Conservation (phyloP, 2,329 filamentous ascomycete genomes). For the Tolypocladium pustulatum region DNA sequence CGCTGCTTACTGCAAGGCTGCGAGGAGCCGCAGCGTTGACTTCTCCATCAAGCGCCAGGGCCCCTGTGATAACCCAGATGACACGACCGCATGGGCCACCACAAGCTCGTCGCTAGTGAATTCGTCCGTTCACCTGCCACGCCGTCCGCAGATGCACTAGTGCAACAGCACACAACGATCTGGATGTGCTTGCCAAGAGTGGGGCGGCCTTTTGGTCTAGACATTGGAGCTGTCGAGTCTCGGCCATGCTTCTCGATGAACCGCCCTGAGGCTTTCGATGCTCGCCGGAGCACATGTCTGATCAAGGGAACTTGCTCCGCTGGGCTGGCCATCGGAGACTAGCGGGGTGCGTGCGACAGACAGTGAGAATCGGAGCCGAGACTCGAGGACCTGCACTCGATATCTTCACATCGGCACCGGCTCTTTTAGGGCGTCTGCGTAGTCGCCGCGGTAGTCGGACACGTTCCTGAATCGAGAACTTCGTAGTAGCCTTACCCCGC, state of each 20-base stretch:
- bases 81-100: too few species aligned
- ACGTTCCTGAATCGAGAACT: not conserved
- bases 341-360: not conserved
- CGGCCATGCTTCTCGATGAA: not conserved
- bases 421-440: too few species aligned
- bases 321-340: not conserved
- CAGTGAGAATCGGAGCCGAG: not conserved
- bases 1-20: not conserved
- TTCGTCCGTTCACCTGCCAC: not conserved
- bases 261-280: not conserved
- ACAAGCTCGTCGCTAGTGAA: not conserved
- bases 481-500: not conserved
- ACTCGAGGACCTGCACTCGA: not conserved
- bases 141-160: not conserved
- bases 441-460: not conserved
- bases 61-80: not conserved
- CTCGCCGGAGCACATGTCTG: not conserved
- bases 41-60: not conserved
- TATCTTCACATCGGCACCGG: not conserved
- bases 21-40: not conserved
- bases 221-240: not conserved
- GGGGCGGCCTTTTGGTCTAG: not conserved
- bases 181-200: not conserved
- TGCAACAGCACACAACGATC: not conserved
- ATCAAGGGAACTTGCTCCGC: not conserved